phyloP scores from a whole-genome alignment of 352 stramenopile species.

The Pythium biforme region DNA sequence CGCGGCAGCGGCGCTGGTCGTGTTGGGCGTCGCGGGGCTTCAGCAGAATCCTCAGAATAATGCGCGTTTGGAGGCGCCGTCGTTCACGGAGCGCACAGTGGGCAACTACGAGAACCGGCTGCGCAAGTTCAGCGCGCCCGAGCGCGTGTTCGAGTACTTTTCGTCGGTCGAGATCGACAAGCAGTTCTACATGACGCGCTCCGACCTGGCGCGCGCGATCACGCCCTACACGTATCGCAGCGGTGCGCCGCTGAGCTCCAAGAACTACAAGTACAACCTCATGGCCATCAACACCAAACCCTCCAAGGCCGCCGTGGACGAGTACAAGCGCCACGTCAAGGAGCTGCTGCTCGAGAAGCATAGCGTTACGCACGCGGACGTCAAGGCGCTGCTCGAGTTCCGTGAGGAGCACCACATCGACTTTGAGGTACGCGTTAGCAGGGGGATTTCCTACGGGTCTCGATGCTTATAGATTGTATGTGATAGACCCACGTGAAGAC shows the following conservation, averaged over 20 bases:
- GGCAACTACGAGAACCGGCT: constrained; percentile 89
- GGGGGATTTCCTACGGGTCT: no score
- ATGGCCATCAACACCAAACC: constrained; percentile 52
- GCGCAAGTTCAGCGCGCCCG: constrained; percentile 78
- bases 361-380: constrained; percentile 43
- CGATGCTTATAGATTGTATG: not conserved
- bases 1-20: constrained; percentile 24
- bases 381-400: constrained; percentile 55
- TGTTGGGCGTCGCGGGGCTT: constrained; percentile 7
- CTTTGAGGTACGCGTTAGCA: constrained; percentile 73
- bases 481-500: constrained; percentile 73
- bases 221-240: constrained; percentile 82
- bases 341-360: constrained; percentile 55
- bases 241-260: constrained; percentile 66
- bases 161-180: constrained; percentile 81
- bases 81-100: constrained; percentile 76
- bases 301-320: constrained; percentile 40
- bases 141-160: constrained; percentile 91
- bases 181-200: constrained; percentile 81
- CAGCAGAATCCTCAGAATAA: not conserved
- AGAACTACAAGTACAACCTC: constrained; percentile 84
- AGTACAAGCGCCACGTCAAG: constrained; percentile 55
- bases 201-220: constrained; percentile 78
- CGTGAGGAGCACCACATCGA: constrained; percentile 62
- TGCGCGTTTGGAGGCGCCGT: constrained; percentile 38